Base-by-base conservation (phyloP, 768 basidiomycete species). In the Hortiboletus campestris region DNA sequence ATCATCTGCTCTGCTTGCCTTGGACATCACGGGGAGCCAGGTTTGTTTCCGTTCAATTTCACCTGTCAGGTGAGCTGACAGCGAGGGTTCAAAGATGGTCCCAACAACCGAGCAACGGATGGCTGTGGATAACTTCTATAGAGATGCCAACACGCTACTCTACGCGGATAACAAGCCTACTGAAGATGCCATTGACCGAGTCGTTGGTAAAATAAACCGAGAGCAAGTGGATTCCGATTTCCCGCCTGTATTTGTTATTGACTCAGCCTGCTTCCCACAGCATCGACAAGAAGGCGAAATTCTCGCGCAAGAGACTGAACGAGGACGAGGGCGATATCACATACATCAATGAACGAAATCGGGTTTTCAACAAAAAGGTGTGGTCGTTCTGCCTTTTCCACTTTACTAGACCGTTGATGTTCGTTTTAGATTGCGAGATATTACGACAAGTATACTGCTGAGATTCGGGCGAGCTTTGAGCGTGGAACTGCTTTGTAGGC, bases 311-410 rank as follows among this genome's bases (percentile, higher is more conserved):
- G 74, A 84, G 80, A 62, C 82, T 78, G 70, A 94, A 96, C 76
- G 94, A 98, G 65, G 91, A 91, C 49, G 89, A 95, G 57, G 94
- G 91, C 51, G 95, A 98, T 63, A 91, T 99, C 72, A 98, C 94
- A 6, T 99, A 98, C 70, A 99, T 99, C 82, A 99, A 99, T 79
- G 93, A 98, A 73, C 88, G 89, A 73, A 95, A 98, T 73, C 84
- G 93, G 59, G 94, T 97, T 45, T 98, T 97, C 82, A 97, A 98
- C 83, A 94, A 94, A 76, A 97, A 96, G 88, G 91, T 86, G 28
- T 17, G 72, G 32, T 31, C 43, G 32, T 41, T 36, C 39, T 49
- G 12, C 45, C 49, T 35, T 3, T 29, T 44, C 22, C 3, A 17
- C 9, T 22, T 28, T 19, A 20, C 12, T 19, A 19, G 28, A 58